Base-by-base conservation (phyloP, 1,139 yeast genomes). In the Sugiyamaella xylanicola region DNA sequence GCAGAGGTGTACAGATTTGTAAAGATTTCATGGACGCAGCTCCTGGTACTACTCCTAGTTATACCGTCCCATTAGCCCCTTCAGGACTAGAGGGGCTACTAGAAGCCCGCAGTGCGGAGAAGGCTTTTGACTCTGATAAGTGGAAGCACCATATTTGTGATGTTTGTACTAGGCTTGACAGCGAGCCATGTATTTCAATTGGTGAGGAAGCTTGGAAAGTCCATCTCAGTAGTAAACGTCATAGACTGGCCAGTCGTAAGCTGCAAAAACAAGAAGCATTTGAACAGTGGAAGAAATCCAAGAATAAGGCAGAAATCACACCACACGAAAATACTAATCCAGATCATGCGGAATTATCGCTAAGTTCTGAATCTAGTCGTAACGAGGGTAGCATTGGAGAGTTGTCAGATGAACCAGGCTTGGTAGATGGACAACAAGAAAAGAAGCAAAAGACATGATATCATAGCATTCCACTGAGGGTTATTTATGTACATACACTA, bases 131-230 rank as follows among this genome's bases (percentile, higher is more conserved):
- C n/a, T 65, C 55, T 4, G 75, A 66, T 22, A 76, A 84, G 60
- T 88, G 96, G 95, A 77, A 81, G 56, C 95, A 90, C 59, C 81
- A 74, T 62, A 72, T 72, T 11, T 93, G 99, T 68, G 80, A 80
- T 0, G 70, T 77, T 0, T 93, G 99, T 67, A 73, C 72, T n/a
- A 85, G 82, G 62, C 73, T 75, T 40, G 74, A 77, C 2, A 85
- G 85, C 1, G 73, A 80, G 4, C 79, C 81, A 0, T 70, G 87
- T 20, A 79, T 88, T 0, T 79, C 88, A 0, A 84, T 93, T 7
- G 98, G 97, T 0, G 83, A 84, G 51, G 81, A 79, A 2, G 86
- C 80, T 51, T 90, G 91, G 86, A 71, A 78, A 3, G 76, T 79
- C 2, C 99, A 93, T 69, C 57, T 83, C 48, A 73, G 75, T 22